Base-by-base conservation (phyloP, 495 filamentous ascomycete species). In the Hypoxylon fuscum region DNA sequence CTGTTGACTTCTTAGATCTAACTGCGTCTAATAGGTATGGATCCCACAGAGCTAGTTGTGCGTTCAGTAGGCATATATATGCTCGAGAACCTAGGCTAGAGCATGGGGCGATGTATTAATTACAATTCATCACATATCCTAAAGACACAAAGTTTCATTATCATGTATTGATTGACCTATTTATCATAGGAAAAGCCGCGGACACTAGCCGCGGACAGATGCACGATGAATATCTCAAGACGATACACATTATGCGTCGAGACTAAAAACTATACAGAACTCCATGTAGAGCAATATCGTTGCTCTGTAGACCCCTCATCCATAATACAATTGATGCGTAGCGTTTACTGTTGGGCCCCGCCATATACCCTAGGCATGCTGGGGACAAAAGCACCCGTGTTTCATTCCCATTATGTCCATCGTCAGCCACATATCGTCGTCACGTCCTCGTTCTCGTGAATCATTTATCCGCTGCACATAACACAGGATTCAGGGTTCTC, bases 401-500 rank as follows among this genome's bases (percentile, higher is more conserved):
- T 15, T 25, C 29, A 17, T 54, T 50, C 31, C 40, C 59, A 67
- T 67, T 67, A 63, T 43, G 48, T 59, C 59, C 64, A 53, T 64
- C 49, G 32, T 69, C 49, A 59, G 42, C 64, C 46, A 45, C 69
- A 45, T 72, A 50, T 59, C 50, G 34, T 72, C 56, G 37, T 72
- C 53, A 59, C 46, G 50, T 56, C 59, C n/a, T n/a, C 32, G 7
- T 54, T 20, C 46, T 54, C 46, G n/a, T 51, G 8, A 42, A 29
- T 35, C 35, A 10, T 6, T 70, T 71, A 91, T 69, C 90, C 91
- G 78, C 89, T 92, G 85, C 92, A 96, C 92, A 96, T 96, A 0
- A 93, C 63, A 74, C 92, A 96, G 17, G 83, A 82, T 73, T 96
- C 92, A 68, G 87, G 89, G 81, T 96, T 94, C 77, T 96, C 90